Evolutionary conservation across 2,329 filamentous ascomycete genomes (phyloP), one percentile per base, ranked within the genome.

Genomic region (Exophiala sp.): DNA sequence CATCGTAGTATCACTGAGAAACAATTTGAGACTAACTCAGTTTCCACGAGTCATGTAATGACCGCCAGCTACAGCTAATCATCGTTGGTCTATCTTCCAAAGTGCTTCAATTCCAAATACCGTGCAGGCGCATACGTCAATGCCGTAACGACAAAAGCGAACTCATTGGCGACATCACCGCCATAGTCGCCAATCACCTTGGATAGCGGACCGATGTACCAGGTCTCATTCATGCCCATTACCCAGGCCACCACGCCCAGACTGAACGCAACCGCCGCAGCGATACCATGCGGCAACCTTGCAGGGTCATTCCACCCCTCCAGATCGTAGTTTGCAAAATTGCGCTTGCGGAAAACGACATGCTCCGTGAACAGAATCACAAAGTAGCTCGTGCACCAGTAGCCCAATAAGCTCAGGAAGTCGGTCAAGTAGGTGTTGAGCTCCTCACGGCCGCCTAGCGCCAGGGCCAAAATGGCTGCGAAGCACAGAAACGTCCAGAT

Each of bases 181-280:
- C 75, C 75, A n/a, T 60, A 58, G 0, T 68, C 65, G 3, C 76
- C 75, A 54, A 80, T 78, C 57, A 69, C 63, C 38, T 62, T 65
- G 1, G 72, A 76, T 46, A 80, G 58, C 2, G 70, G 68, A 0
- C 78, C 79, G 18, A 78, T 68, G 29, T 51, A 60, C 75, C 77
- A 82, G 0, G 78, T 81, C 68, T 82, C 76, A 43, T 73, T 74
- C 81, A 85, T 84, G 1, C 81, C 82, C 63, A 84, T 69, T 18
- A 80, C 70, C 69, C 78, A 81, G 16, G 73, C 76, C 6, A 69
- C 72, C 6, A 75, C 66, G 1, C 77, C 77, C 1, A 72, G 64
- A 0, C 71, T 63, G 58, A 80, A 80, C 0, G 77, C 75, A 3
- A 68, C 53, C 0, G 71, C 61, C 2, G 72, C 77, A 2, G 67